Percentiles rank a stretch among this genome's conserved stretches.
Evolutionary conservation across 202 grass and related monocot genomes (phyloP).

Genomic region (Hordeum pubiflorum): DNA sequence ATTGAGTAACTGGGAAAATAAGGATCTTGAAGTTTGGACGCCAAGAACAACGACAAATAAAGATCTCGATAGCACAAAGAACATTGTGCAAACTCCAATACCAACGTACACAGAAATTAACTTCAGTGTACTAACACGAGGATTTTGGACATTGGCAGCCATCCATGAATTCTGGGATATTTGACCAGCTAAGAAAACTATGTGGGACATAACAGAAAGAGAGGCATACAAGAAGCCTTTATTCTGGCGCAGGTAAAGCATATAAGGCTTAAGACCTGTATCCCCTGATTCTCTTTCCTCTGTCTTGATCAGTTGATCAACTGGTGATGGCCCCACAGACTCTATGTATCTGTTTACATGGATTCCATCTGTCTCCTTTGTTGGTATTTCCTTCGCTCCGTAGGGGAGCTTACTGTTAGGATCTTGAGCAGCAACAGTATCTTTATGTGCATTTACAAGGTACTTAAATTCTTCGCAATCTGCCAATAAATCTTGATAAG

Average conservation of each 20-base stretch:
- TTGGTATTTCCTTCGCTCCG: conserved; percentile 29
- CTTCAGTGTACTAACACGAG: conserved; percentile 57
- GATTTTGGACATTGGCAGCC: conserved; percentile 80
- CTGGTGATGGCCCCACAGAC: conserved; percentile 15
- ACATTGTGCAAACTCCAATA: conserved; percentile 50
- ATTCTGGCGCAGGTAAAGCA: conserved; percentile 62
- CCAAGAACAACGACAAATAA: conserved; percentile 53
- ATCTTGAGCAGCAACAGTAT: conserved; percentile 47
- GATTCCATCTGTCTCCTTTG: conserved; percentile 36
- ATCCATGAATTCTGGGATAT: conserved; percentile 96
- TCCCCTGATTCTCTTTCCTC: conserved; percentile 89
- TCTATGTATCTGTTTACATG: conserved; percentile 27
- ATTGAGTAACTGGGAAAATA: conserved; percentile 75
- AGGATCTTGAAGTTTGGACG: conserved; percentile 75
- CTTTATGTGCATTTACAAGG: conserved; percentile 81
- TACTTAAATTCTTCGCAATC: conserved; percentile 71
- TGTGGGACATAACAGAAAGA: conserved; percentile 42
- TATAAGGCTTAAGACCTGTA: conserved; percentile 72
- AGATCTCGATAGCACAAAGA: conserved; percentile 63
- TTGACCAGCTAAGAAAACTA: conserved; percentile 67
- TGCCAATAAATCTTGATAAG: conserved; percentile 56
- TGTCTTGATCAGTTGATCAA: conserved; percentile 75
- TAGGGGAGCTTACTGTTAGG: conserved; percentile 11
- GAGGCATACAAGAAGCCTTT: conserved; percentile 71
- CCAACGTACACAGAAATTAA: conserved; percentile 72